phyloP scores from a whole-genome alignment of 805 yeast genomes.

The Wickerhamiella sergipiensis region DNA sequence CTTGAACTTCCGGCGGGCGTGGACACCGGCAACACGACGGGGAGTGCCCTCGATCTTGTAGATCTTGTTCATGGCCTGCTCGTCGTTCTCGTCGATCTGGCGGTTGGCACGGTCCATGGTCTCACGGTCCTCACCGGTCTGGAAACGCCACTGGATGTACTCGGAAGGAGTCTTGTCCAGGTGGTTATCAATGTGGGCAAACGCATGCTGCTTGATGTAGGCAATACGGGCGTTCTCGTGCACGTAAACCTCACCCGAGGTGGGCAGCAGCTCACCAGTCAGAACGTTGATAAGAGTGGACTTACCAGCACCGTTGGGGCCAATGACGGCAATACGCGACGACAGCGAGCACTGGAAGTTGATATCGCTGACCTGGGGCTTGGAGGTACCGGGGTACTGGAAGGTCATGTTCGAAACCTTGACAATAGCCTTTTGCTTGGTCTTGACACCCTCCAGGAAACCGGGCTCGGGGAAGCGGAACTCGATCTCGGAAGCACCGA shows the following conservation, averaged over 20 bases:
- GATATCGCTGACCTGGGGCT: slow-evolving; percentile 66
- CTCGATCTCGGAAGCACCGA: slow-evolving; percentile 82
- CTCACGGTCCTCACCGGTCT: slow-evolving; percentile 99
- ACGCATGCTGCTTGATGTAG: slow-evolving; percentile 99
- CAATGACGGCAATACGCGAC: slow-evolving; percentile 93
- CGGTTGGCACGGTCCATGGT: slow-evolving; percentile 99
- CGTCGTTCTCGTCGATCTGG: slow-evolving; percentile 93
- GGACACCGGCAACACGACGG: slow-evolving; percentile 91
- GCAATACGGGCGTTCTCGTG: slow-evolving; percentile 99
- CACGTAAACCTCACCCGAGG: slow-evolving; percentile 95
- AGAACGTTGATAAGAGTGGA: slow-evolving; percentile 86
- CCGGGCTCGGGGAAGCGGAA: slow-evolving; percentile 99
- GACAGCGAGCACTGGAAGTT: slow-evolving; percentile 86
- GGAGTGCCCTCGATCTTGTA: slow-evolving; percentile 98
- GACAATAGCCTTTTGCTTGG: slow-evolving; percentile 87
- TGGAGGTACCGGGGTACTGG: slow-evolving; percentile 76
- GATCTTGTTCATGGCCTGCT: slow-evolving; percentile 97
- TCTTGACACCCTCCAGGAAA: slow-evolving; percentile 90
- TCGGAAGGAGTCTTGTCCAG: slow-evolving; percentile 99
- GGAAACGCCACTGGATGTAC: slow-evolving; percentile 99
- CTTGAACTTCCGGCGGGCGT: slow-evolving; percentile 98
- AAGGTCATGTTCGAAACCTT: slow-evolving; percentile 76
- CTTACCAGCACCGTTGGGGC: slow-evolving; percentile 99
- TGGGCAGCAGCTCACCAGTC: slow-evolving; percentile 96
- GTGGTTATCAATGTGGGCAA: slow-evolving; percentile 97